Conservation (phyloP, 2,329 filamentous ascomycete genomes). For the Microascus cirrosus region DNA sequence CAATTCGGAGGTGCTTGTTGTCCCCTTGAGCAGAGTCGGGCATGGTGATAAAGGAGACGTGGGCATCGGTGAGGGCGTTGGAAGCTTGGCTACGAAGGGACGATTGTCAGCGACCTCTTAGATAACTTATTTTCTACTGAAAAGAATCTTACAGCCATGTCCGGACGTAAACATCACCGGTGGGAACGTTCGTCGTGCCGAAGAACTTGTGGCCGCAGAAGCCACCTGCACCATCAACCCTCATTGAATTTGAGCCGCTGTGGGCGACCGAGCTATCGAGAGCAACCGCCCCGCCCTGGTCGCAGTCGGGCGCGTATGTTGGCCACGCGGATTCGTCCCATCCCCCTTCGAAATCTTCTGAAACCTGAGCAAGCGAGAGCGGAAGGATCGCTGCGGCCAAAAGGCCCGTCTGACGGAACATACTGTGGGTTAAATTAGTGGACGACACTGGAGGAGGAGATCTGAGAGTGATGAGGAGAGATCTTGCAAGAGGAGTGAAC, state of each 20-base stretch:
- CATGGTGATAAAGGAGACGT: constrained; percentile 55
- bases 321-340: constrained; percentile 48
- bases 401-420: constrained; percentile 26
- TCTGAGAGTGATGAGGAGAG: background rate
- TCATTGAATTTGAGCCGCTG: constrained; percentile 42
- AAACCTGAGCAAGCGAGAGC: constrained; percentile 37
- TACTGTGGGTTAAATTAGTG: background rate
- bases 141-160: constrained; percentile 38
- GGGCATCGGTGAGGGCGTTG: constrained; percentile 44
- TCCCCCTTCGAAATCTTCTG: constrained; percentile 45
- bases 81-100: constrained; percentile 34
- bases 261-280: constrained; percentile 46
- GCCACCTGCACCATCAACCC: constrained; percentile 39
- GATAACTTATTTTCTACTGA: background rate
- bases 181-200: constrained; percentile 43
- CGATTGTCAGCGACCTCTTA: background rate
- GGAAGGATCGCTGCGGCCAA: constrained; percentile 34
- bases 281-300: constrained; percentile 43
- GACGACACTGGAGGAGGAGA: background rate
- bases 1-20: constrained; percentile 51
- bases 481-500: background rate
- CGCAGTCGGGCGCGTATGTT: constrained; percentile 47
- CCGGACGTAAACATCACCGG: constrained; percentile 45
- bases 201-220: constrained; percentile 52
- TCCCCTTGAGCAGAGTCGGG: constrained; percentile 42